Conservation (phyloP, 2,329 filamentous ascomycete species). For the Colletotrichum magnum region DNA sequence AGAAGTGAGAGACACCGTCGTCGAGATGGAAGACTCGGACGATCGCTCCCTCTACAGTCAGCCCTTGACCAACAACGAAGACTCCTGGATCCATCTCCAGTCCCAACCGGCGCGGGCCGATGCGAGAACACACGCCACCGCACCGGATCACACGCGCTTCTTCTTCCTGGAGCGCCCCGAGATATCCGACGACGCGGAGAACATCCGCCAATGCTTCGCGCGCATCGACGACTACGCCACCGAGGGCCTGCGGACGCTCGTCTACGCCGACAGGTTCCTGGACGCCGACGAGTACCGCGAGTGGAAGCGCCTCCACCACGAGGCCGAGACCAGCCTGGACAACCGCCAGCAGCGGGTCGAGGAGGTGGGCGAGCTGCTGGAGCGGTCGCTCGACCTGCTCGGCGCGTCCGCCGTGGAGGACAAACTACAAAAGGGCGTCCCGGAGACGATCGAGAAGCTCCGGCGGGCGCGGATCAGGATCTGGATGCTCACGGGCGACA, state of each 20-base stretch:
- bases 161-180: slow-evolving; percentile 63
- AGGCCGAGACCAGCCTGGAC: slow-evolving; percentile 83
- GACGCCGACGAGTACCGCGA: slow-evolving; percentile 78
- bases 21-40: slow-evolving; percentile 64
- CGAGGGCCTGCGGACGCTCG: slow-evolving; percentile 84
- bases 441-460: slow-evolving; percentile 87
- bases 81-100: slow-evolving; percentile 55
- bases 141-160: slow-evolving; percentile 69
- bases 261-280: slow-evolving; percentile 84
- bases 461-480: slow-evolving; percentile 88
- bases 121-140: slow-evolving; percentile 45
- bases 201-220: slow-evolving; percentile 86
- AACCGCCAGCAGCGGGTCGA: slow-evolving; percentile 84
- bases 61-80: slow-evolving; percentile 60
- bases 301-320: slow-evolving; percentile 83
- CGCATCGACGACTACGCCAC: slow-evolving; percentile 91
- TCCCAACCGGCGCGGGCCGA: slow-evolving; percentile 46
- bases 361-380: slow-evolving; percentile 82
- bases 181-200: slow-evolving; percentile 67
- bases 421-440: slow-evolving; percentile 88
- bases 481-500: slow-evolving; percentile 95
- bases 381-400: slow-evolving; percentile 81
- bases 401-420: slow-evolving; percentile 93
- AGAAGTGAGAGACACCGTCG: slow-evolving; percentile 68
- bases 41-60: slow-evolving; percentile 53